A percentile compares a stretch with the other conserved stretches of the same genome.
These are phyloP conservation scores for Aspergillus novoparasiticus DNA, from an alignment of 2,329 filamentous ascomycete species.

Conservation along the genomic window DNA sequence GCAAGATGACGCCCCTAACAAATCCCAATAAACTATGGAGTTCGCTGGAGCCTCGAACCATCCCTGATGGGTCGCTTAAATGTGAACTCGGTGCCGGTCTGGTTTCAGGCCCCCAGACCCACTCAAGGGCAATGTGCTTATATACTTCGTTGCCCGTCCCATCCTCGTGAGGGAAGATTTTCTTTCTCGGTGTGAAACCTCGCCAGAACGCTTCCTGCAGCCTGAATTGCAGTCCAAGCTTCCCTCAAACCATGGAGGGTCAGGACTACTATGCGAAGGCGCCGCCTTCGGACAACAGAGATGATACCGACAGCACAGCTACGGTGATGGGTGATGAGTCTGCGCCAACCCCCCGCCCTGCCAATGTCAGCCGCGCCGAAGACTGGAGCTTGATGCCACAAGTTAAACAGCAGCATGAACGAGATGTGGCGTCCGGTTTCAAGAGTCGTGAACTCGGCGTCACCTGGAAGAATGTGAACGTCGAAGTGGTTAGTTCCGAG, in stretches of 20 bases:
- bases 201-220: neutral
- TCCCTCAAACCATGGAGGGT: constrained; percentile 16
- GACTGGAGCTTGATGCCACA: constrained; percentile 55
- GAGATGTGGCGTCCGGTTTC: constrained; percentile 50
- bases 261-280: constrained; percentile 9
- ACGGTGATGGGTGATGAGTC: constrained; percentile 31
- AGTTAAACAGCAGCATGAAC: constrained; percentile 48
- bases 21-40: constrained; percentile 1
- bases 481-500: constrained; percentile 63
- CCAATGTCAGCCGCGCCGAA: constrained; percentile 28
- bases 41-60: neutral
- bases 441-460: constrained; percentile 60
- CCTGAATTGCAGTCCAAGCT: constrained; percentile 7
- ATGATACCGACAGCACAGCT: constrained; percentile 32
- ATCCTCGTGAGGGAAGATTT: neutral
- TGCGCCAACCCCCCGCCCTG: constrained; percentile 11
- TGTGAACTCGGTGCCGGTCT: constrained; percentile 8
- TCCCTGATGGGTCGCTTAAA: constrained; percentile 8
- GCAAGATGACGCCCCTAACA: neutral
- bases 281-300: constrained; percentile 16
- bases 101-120: constrained; percentile 9
- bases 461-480: constrained; percentile 66
- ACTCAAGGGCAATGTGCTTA: constrained; percentile 12
- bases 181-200: neutral
- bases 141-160: constrained; percentile 13